Evolutionary conservation across 2,329 filamentous ascomycete genomes (phyloP), one percentile per base, ranked within the genome.

Genomic region (Shiraia sp.): DNA sequence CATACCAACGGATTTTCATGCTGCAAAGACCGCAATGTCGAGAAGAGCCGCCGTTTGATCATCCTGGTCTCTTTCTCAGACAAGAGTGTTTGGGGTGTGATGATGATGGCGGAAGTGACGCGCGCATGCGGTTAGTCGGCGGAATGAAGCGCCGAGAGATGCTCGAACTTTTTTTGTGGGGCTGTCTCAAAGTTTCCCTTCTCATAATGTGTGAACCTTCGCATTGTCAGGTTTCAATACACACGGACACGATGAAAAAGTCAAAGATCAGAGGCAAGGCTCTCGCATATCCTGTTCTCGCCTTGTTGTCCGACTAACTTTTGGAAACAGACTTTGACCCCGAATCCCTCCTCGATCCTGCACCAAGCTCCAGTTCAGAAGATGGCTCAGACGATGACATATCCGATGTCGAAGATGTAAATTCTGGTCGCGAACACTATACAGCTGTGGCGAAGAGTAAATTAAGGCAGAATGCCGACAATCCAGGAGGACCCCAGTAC

Each of bases 1-100:
- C n/a, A n/a, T 74, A 95, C 91, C 65, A 96, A 71, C 3, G 91
- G 91, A 55, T 96, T 96, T 55, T 96, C 91, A 84, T 96, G 91
- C 35, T 75, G 76, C 23, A 86, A 45, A 33, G 56, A 44, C 6
- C 59, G 49, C 19, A 69, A 44, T 22, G 68, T 79, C 9, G 84
- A 85, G 55, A 89, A 83, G 25, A 77, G 56, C 41, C 74, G 72
- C 57, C 65, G 65, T 42, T 67, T 70, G 61, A 74, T 68, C 52
- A 57, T 62, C 10, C 35, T 63, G 72, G 71, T 3, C 36, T 40
- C 31, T 3, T 36, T 28, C 30, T n/a, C n/a, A n/a, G n/a, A n/a
- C n/a, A n/a, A n/a, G n/a, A n/a, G 16, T 26, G 33, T 26, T 29
- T 35, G 32, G 32, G 36, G 35, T 51, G 52, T 53, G 56, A 53